A percentile compares a stretch with the other conserved stretches of the same genome.
Evolutionary conservation across 345 rosid species (phyloP).

Genomic region (Sisymbrium irio): DNA sequence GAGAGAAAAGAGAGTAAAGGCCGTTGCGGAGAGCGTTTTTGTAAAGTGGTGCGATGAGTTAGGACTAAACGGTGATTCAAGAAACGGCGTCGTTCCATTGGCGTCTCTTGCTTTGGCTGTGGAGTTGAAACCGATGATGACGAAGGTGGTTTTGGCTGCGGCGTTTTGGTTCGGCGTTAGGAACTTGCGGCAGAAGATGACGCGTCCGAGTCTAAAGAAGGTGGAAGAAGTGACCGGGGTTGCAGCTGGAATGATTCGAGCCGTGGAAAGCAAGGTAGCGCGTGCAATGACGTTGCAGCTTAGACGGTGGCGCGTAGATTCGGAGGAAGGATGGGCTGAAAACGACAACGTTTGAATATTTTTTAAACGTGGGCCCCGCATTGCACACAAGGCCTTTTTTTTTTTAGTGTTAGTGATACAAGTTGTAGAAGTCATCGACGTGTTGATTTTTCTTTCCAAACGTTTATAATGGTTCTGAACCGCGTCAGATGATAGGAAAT

Average conservation of each 20-base stretch:
- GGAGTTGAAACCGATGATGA: conserved; percentile 16
- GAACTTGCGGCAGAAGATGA: background rate
- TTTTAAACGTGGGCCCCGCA: background rate
- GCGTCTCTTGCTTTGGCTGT: conserved; percentile 30
- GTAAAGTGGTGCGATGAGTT: conserved; percentile 31
- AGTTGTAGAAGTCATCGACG: background rate
- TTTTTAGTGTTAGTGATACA: background rate
- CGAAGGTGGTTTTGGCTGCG: conserved; percentile 20
- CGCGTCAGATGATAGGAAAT: background rate
- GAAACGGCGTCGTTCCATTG: conserved; percentile 25
- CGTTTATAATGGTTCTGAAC: conserved; percentile 2
- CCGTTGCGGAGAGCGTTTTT: conserved; percentile 26
- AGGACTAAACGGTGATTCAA: conserved; percentile 9
- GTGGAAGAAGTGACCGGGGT: conserved; percentile 31
- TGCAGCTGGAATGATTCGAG: conserved; percentile 15
- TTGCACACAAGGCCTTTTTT: background rate
- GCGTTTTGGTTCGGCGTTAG: conserved; percentile 38
- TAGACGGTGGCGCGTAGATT: conserved; percentile 24
- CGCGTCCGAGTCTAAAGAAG: conserved; percentile 19
- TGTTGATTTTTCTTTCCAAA: conserved; percentile 14
- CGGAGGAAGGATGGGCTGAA: conserved; percentile 37
- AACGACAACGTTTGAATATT: conserved; percentile 11
- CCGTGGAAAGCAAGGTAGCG: conserved; percentile 23
- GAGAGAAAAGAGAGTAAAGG: background rate
- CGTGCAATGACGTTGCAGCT: conserved; percentile 21